Base-by-base conservation (phyloP, 345 rosid genomes). In the Eucalyptus pauciflora region DNA sequence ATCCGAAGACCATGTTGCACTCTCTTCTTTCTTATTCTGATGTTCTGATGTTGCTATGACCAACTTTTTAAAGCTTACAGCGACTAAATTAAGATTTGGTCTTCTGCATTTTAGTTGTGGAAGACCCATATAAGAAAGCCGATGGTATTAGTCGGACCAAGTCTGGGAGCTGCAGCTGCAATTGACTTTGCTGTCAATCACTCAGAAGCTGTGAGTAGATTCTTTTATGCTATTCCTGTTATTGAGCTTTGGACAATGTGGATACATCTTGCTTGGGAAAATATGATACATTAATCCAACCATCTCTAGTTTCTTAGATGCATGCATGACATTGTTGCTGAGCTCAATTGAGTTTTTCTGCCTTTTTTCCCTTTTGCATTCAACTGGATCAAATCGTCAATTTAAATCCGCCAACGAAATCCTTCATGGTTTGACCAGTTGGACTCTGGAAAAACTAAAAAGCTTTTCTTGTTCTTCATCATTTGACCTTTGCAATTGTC, bases 111-210 rank as follows among this genome's bases (percentile, higher is more conserved):
- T 81, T 89, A 96, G 98, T 91, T 97, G 50, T 96, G 99, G 99
- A 95, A 94, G 93, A 91, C 96, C 52, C 94, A 96, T 91, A 94
- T 97, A 88, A 93, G 90, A 93, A 92, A 95, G 92, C 99, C 99
- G 69, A 92, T 96, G 94, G 92, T 93, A n/a, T 91, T 96, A 64
- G 99, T 97, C 31, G 99, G 99, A 92, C 99, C 99, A 87, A 97
- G 99, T 93, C 97, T 96, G 52, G 98, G 99, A 64, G 96, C 98
- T 89, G 91, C 98, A 3, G 94, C 93, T 87, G 99, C 98, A 41
- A 93, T 97, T 62, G 98, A 97, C 89, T 96, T 97, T 92, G 92
- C 95, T 33, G 95, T 93, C 89, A 94, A 92, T 85, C 94, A 95
- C 93, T 95, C 98, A 5, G 97, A 96, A 91, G 96, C 97, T 71